Conservation (phyloP, 2,329 filamentous ascomycete genomes). For the Trichoderma sp. region DNA sequence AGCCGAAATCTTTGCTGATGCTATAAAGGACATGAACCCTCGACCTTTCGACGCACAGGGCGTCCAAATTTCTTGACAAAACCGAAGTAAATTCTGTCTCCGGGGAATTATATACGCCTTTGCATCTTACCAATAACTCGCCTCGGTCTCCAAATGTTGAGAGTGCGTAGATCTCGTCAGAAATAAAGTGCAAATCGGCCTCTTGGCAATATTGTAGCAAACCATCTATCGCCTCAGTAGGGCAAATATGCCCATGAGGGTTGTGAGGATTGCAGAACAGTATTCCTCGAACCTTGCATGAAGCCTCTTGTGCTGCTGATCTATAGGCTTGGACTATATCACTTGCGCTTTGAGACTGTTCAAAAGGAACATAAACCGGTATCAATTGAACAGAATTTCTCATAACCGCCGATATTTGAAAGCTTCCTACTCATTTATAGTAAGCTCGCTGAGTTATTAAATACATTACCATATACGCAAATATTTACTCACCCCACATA, state of each 20-base stretch:
- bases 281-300: slow-evolving; percentile 5
- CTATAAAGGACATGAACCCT: slow-evolving; percentile 15
- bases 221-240: slow-evolving; percentile 2
- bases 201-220: slow-evolving; percentile 12
- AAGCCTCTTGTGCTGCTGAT: not conserved
- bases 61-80: slow-evolving; percentile 1
- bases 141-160: slow-evolving; percentile 9
- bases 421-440: not conserved
- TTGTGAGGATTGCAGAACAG: slow-evolving; percentile 19
- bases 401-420: slow-evolving; percentile 14
- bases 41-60: not conserved
- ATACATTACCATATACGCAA: not conserved
- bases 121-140: not conserved
- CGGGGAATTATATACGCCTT: not conserved
- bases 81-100: slow-evolving; percentile 12
- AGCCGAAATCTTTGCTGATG: slow-evolving; percentile 18
- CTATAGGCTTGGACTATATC: slow-evolving; percentile 9
- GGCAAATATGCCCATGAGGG: slow-evolving; percentile 15
- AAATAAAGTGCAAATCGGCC: slow-evolving; percentile 12
- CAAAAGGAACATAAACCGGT: not conserved
- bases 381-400: slow-evolving; percentile 13
- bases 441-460: not conserved
- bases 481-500: slow-evolving; percentile 13
- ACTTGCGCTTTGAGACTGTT: not conserved
- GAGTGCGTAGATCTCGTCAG: slow-evolving; percentile 15